Conservation (phyloP, 345 rosid genomes). For the Bruguiera sexangula region DNA sequence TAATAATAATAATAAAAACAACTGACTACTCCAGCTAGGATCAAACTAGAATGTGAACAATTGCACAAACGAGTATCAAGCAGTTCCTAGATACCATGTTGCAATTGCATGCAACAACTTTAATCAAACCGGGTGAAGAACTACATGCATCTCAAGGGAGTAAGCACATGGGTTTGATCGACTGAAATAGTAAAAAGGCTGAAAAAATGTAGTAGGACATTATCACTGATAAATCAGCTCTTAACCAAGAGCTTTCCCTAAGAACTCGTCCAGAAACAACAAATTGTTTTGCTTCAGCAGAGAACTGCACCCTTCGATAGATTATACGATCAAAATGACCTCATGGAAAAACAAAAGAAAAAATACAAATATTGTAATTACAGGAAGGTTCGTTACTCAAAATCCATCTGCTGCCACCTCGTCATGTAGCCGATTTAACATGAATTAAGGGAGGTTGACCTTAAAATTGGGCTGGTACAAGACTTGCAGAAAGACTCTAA, state of each 20-base stretch:
- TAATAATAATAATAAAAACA: too few relatives aligned
- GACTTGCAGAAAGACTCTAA: neutral
- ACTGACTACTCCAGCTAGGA: too few relatives aligned
- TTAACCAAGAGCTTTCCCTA: neutral
- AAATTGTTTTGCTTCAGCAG: neutral
- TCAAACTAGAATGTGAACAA: too few relatives aligned
- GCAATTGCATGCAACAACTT: too few relatives aligned
- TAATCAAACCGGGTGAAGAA: too few relatives aligned
- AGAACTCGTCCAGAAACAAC: neutral
- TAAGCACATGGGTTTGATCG: too few relatives aligned
- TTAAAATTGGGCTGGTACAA: constrained; percentile 20
- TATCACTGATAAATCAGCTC: neutral
- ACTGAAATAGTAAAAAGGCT: neutral
- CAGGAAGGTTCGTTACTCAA: constrained; percentile 11
- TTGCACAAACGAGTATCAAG: too few relatives aligned
- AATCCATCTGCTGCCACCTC: constrained; percentile 11
- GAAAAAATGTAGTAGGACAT: neutral
- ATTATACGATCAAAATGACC: constrained; percentile 1
- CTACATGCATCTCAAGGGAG: too few relatives aligned
- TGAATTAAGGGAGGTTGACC: constrained; percentile 5
- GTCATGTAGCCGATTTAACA: constrained; percentile 8
- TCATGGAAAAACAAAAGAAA: neutral
- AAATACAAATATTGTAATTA: neutral
- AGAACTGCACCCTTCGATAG: neutral
- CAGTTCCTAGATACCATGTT: too few relatives aligned